Conservation (phyloP, 2,329 filamentous ascomycete genomes). For the Talaromyces sp. region DNA sequence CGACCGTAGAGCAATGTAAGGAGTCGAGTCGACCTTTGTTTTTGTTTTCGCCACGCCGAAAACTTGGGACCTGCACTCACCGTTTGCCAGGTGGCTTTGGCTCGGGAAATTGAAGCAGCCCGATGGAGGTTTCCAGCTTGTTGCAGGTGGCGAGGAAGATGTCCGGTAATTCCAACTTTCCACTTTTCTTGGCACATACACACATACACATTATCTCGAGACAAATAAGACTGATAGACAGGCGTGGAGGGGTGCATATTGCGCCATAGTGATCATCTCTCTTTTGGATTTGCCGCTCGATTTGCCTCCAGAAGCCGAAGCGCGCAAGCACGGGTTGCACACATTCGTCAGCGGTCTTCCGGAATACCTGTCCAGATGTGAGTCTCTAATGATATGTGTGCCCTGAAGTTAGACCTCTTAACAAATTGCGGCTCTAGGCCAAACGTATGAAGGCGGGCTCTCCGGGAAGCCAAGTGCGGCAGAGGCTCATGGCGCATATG, state of each 20-base stretch:
- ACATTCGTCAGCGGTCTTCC: constrained; percentile 69
- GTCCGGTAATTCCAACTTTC: constrained; percentile 59
- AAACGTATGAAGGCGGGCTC: constrained; percentile 93
- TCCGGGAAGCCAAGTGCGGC: constrained; percentile 70
- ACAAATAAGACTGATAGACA: neutral
- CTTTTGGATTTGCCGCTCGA: constrained; percentile 78
- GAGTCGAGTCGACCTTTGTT: constrained; percentile 11
- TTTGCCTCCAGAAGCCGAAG: constrained; percentile 68
- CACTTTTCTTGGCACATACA: neutral
- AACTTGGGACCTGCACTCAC: neutral
- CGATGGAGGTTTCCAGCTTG: constrained; percentile 86
- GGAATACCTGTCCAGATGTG: constrained; percentile 77
- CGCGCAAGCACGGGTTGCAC: constrained; percentile 56
- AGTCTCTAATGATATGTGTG: constrained; percentile 13
- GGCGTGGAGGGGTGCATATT: constrained; percentile 73
- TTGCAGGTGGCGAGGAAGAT: constrained; percentile 83
- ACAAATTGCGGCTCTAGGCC: constrained; percentile 51
- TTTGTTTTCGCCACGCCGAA: neutral
- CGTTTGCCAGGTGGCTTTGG: constrained; percentile 66
- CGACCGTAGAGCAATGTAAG: constrained; percentile 70
- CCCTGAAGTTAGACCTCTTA: neutral
- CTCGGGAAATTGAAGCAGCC: constrained; percentile 79
- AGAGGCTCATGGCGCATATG: constrained; percentile 95
- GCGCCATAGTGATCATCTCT: constrained; percentile 77
- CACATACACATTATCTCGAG: neutral